phyloP scores from a whole-genome alignment of 2,329 filamentous ascomycete species.

The Aspergillus hortae region DNA sequence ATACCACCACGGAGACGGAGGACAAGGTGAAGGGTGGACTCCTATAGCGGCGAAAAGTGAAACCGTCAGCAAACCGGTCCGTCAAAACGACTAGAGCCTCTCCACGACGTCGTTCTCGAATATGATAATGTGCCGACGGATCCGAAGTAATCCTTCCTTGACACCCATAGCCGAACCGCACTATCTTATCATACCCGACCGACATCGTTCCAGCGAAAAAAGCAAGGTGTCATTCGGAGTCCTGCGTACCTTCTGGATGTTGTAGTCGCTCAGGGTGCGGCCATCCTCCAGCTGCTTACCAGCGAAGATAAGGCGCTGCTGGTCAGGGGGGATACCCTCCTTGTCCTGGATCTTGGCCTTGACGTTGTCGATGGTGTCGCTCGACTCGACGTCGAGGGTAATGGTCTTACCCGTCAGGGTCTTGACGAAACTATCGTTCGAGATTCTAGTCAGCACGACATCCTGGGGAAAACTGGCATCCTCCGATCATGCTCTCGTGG shows the following conservation, averaged over 20 bases:
- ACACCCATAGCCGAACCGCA: neutral
- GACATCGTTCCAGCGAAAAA: constrained; percentile 6
- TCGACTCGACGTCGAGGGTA: constrained; percentile 98
- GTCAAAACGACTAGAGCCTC: neutral
- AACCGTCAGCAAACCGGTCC: constrained; percentile 28
- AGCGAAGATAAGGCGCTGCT: constrained; percentile 98
- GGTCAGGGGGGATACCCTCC: constrained; percentile 97
- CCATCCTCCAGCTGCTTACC: constrained; percentile 99
- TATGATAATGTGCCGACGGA: neutral
- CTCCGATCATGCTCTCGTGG: constrained; percentile 8
- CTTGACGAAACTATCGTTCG: constrained; percentile 85
- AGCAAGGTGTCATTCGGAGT: neutral
- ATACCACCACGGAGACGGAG: constrained; percentile 99
- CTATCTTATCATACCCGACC: constrained; percentile 1
- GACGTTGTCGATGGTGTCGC: constrained; percentile 99
- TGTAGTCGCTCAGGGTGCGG: constrained; percentile 95
- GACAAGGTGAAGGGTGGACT: constrained; percentile 97
- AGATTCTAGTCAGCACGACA: constrained; percentile 21
- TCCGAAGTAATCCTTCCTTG: neutral
- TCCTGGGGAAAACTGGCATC: neutral
- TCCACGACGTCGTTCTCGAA: neutral
- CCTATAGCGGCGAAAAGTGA: constrained; percentile 50
- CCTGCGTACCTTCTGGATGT: constrained; percentile 89
- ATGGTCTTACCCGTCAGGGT: constrained; percentile 99
- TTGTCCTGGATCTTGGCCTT: constrained; percentile 99